A percentile compares a stretch with the other conserved stretches of the same genome.
Conservation (phyloP, 2,329 filamentous ascomycete species). For the Trichoderma hamatum region DNA sequence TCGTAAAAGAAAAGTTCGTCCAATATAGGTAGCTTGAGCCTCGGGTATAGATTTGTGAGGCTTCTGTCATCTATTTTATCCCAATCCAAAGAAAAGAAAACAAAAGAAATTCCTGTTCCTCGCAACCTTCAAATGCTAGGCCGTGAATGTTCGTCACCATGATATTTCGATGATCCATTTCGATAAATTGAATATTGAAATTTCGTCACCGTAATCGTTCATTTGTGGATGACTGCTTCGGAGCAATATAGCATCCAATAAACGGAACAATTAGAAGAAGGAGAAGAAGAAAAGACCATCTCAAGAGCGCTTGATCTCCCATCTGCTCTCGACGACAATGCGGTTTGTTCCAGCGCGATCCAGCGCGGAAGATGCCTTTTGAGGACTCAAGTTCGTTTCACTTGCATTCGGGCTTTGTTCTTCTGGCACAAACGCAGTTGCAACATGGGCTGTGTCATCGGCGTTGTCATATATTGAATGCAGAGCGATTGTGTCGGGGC, state of each 20-base stretch:
- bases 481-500: conserved; percentile 3
- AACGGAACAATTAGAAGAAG: neutral
- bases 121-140: neutral
- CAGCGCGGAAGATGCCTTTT: neutral
- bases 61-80: neutral
- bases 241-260: neutral
- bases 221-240: neutral
- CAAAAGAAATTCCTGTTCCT: neutral
- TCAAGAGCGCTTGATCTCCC: conserved; percentile 6
- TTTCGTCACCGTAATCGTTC: neutral
- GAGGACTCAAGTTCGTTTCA: neutral
- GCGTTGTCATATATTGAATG: conserved; percentile 15
- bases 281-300: no score
- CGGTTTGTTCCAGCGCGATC: neutral
- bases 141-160: neutral
- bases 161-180: no score
- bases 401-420: conserved; percentile 11
- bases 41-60: neutral
- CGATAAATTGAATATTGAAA: neutral
- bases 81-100: no score
- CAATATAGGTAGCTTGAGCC: neutral
- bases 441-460: neutral
- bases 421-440: neutral
- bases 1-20: neutral
- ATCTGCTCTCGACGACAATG: conserved; percentile 14